Conservation (phyloP, 495 filamentous ascomycete genomes). For the Podospora comata region DNA sequence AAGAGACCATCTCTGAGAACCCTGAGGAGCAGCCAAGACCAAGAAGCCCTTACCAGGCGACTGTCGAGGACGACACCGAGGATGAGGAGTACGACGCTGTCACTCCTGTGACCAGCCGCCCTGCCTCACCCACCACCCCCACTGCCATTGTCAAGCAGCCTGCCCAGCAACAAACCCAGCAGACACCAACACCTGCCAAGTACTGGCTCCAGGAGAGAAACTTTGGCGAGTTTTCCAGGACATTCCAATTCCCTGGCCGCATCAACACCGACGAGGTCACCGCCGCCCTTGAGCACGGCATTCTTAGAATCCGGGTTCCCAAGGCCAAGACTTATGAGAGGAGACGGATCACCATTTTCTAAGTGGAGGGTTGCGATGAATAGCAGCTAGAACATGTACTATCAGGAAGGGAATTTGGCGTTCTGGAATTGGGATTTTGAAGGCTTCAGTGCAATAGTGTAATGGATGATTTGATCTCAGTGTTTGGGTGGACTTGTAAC, state of each 20-base stretch:
- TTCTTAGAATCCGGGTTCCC: not conserved
- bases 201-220: not conserved
- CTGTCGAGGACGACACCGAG: not conserved
- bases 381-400: not conserved
- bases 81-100: not conserved
- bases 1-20: not conserved
- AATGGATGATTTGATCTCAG: too few relatives aligned
- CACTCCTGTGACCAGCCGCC: not conserved
- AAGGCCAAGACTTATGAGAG: not conserved
- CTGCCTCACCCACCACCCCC: not conserved
- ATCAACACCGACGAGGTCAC: not conserved
- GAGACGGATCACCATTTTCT: not conserved
- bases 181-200: not conserved
- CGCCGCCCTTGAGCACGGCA: not conserved
- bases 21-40: not conserved
- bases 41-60: not conserved
- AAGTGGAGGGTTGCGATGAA: not conserved
- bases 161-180: not conserved
- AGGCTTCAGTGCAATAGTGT: too few relatives aligned
- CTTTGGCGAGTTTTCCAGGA: not conserved
- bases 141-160: not conserved
- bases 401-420: not conserved
- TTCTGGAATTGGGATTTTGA: not conserved
- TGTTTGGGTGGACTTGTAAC: too few relatives aligned
- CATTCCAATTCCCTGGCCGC: not conserved